phyloP scores from a whole-genome alignment of 208 protist genomes.

The Leishmania turanica region DNA sequence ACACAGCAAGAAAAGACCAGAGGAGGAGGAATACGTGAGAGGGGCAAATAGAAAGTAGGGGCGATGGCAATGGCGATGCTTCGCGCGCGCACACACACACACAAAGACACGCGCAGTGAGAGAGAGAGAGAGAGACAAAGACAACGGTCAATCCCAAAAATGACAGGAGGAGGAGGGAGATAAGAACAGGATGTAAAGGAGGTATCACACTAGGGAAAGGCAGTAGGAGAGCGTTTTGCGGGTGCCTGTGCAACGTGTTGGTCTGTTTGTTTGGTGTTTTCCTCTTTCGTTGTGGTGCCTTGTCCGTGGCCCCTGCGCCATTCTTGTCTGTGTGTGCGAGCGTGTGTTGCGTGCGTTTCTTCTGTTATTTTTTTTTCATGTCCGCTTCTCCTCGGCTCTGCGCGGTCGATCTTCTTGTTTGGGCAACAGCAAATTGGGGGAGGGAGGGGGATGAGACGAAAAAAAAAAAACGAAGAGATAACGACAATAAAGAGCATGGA shows the following conservation, averaged over 20 bases:
- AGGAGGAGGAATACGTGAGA: not conserved
- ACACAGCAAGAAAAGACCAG: not conserved
- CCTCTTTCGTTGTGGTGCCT: not conserved
- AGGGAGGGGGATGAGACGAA: not conserved
- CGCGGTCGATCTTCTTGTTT: not conserved
- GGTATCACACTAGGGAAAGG: not conserved
- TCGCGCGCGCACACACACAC: not conserved
- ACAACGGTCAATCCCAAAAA: not conserved
- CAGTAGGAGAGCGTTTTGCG: not conserved
- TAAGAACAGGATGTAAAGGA: not conserved
- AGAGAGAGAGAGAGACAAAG: not conserved
- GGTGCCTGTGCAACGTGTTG: slow-evolving; percentile 5
- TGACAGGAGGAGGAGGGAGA: not conserved
- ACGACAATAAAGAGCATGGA: not conserved
- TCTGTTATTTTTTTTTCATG: slow-evolving; percentile 7
- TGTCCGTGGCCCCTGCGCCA: not conserved
- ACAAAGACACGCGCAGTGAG: not conserved
- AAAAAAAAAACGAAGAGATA: not conserved
- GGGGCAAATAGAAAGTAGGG: not conserved
- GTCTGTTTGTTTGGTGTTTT: not conserved
- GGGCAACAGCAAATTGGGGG: slow-evolving; percentile 3
- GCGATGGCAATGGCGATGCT: not conserved
- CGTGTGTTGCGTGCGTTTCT: not conserved
- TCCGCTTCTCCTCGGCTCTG: not conserved
- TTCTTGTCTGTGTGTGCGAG: slow-evolving; percentile 1